Conservation (phyloP, 805 yeast genomes). For the Starmerella bombicola region DNA sequence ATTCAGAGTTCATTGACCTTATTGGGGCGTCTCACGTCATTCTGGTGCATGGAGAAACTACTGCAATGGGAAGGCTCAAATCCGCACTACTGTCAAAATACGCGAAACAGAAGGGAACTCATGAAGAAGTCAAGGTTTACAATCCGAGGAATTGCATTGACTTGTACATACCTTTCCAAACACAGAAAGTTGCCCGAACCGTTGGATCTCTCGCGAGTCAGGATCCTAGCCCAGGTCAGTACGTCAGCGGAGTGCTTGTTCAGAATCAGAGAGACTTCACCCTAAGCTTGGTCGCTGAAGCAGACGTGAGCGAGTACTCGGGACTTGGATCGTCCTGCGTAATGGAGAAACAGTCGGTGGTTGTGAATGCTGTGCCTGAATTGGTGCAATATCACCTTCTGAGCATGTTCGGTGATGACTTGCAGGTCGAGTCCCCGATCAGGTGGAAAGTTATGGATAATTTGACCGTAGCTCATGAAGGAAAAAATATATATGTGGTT, state of each 20-base stretch:
- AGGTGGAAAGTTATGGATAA: conserved; percentile 49
- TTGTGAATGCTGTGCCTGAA: conserved; percentile 68
- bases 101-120: conserved; percentile 66
- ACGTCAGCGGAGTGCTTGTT: conserved; percentile 73
- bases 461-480: conserved; percentile 39
- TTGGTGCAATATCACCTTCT: conserved; percentile 78
- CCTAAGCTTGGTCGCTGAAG: conserved; percentile 65
- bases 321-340: conserved; percentile 76
- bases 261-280: conserved; percentile 68
- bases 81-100: conserved; percentile 85
- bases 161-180: conserved; percentile 62
- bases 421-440: conserved; percentile 28
- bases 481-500: conserved; percentile 44
- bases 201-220: conserved; percentile 40
- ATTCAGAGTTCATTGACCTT: conserved; percentile 76
- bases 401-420: conserved; percentile 86
- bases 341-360: conserved; percentile 65
- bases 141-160: conserved; percentile 87
- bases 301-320: conserved; percentile 79
- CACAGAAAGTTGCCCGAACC: conserved; percentile 71
- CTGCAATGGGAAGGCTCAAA: conserved; percentile 96
- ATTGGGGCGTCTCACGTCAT: conserved; percentile 78
- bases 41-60: conserved; percentile 92
- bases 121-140: conserved; percentile 77
- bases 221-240: conserved; percentile 29